Base-by-base conservation (phyloP, 2,329 filamentous ascomycete genomes). In the Paracoccidioides brasiliensis region DNA sequence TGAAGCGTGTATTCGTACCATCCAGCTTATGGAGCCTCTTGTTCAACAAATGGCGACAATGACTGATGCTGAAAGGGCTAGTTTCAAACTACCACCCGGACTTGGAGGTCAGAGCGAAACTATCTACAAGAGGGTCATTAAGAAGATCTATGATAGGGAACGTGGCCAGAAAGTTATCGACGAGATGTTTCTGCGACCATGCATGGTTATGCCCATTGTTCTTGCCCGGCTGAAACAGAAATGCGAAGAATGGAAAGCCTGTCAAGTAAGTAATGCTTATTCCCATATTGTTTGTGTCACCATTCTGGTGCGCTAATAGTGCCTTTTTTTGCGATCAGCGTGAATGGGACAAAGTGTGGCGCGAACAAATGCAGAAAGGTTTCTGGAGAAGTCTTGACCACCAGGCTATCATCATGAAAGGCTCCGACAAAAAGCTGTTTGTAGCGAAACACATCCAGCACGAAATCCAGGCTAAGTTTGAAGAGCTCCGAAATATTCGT, bases 311-410 rank as follows among this genome's bases (percentile, higher is more conserved):
- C 33, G 10, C 44, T 46, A 46, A 46, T 46, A 15, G 9, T n/a
- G 12, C 9, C 15, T 12, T 33, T 22, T n/a, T 33, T 12, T 33
- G 28, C 44, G 22, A 22, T 22, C 22, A 88, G 77, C 88, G 93
- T 37, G 94, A 98, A 68, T 98, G 93, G 93, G 90, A 97, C 70
- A 96, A 96, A 72, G 90, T 98, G 6, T 98, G 93, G 93, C 89
- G 93, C 60, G 85, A 89, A 52, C 93, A 97, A 73, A 97, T 91
- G 30, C 86, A 95, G 67, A 85, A 86, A 65, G 91, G 95, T 75
- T 95, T 96, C 72, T 88, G 94, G 73, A 94, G 90, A 75, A 95
- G 90, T 69, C 81, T 98, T 53, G 93, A 98, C 66, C 93, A 98
- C 66, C 95, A 97, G 80, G 90, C 90, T 22, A 90, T 95, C 57